A percentile compares a stretch with the other conserved stretches of the same genome.
These are phyloP conservation scores for Cicer yamashitae DNA, from an alignment of 306 rosid genomes.

Conservation along the genomic window DNA sequence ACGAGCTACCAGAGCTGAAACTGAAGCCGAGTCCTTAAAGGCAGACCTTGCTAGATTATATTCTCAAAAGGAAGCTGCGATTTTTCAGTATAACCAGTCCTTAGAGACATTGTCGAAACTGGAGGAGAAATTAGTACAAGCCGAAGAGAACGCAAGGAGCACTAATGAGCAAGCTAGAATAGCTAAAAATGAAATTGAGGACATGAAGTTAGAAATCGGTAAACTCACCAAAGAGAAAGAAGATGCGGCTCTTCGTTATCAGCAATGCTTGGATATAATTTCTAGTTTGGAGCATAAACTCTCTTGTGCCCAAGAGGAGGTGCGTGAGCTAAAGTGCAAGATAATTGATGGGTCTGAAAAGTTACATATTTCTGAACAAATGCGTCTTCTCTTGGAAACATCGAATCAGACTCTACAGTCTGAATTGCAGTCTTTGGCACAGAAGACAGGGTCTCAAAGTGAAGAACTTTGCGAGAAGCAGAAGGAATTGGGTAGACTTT, in stretches of 20 bases:
- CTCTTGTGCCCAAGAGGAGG: slow-evolving; percentile 67
- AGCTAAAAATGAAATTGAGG: slow-evolving; percentile 66
- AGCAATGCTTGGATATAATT: slow-evolving; percentile 72
- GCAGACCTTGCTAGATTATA: slow-evolving; percentile 65
- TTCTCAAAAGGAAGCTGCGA: slow-evolving; percentile 72
- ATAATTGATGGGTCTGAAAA: slow-evolving; percentile 61
- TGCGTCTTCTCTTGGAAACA: slow-evolving; percentile 66
- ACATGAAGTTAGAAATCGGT: slow-evolving; percentile 61
- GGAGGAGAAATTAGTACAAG: slow-evolving; percentile 58
- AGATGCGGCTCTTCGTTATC: slow-evolving; percentile 75
- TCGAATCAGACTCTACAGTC: slow-evolving; percentile 75
- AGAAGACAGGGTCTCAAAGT: slow-evolving; percentile 77
- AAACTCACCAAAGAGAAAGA: slow-evolving; percentile 76
- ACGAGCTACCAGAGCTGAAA: slow-evolving; percentile 73
- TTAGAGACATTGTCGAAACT: slow-evolving; percentile 60
- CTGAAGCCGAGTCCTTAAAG: slow-evolving; percentile 64
- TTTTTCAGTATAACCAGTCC: slow-evolving; percentile 60
- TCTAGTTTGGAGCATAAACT: slow-evolving; percentile 74
- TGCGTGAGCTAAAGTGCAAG: slow-evolving; percentile 60
- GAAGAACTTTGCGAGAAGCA: slow-evolving; percentile 88
- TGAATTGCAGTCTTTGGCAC: slow-evolving; percentile 73
- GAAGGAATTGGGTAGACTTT: slow-evolving; percentile 84
- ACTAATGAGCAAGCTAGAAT: slow-evolving; percentile 59
- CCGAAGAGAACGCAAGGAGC: slow-evolving; percentile 68
- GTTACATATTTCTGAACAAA: slow-evolving; percentile 73